Base-by-base conservation (phyloP, 2,329 filamentous ascomycete species). In the Lojkania enalia region DNA sequence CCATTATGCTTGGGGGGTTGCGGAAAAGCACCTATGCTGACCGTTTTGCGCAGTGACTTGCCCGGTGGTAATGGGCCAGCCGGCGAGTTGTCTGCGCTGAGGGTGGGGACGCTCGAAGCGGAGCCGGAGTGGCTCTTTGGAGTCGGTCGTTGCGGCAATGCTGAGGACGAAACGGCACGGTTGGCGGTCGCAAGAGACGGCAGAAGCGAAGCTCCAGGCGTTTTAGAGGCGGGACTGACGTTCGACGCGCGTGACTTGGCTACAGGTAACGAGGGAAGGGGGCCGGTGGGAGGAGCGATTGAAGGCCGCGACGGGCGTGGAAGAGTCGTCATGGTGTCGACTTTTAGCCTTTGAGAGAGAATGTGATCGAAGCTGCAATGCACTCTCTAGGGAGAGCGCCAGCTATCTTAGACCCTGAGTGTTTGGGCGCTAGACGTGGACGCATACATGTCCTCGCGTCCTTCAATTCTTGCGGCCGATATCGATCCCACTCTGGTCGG, bases 11-110 rank as follows among this genome's bases (percentile, higher is more conserved):
- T 85, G 12, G 92, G 92, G 12, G 92, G 92, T 54, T 95, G 88
- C 20, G 92, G 92, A 63, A 97, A 96, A 1, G 90, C 86, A 64
- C 91, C 92, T 63, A 96, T 95, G 77, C 91, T 96, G 61, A 95
- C 86, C 1, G 88, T 88, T 71, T 95, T 95, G 51, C 90, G 84
- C 43, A 96, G 71, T 1, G 85, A 83, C 69, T 85, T 91, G 19
- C 83, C 82, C 1, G 64, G 53, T 3, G 68, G 61, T 11, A 63
- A 49, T 6, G 57, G 47, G 5, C 57, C 54, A 2, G 55, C 46
- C 4, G 61, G 47, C 2, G 81, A 75, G 21, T 69, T 61, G 15
- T 61, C 59, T 11, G 73, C 74, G 29, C 66, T 66, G 11, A 76
- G 60, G 4, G 75, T 74, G 50, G 81, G 84, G 12, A 83, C 71